A percentile compares a stretch with the other conserved stretches of the same genome.
Evolutionary conservation across 352 stramenopile genomes (phyloP).

Genomic region (Saprolegnia parasitica): DNA sequence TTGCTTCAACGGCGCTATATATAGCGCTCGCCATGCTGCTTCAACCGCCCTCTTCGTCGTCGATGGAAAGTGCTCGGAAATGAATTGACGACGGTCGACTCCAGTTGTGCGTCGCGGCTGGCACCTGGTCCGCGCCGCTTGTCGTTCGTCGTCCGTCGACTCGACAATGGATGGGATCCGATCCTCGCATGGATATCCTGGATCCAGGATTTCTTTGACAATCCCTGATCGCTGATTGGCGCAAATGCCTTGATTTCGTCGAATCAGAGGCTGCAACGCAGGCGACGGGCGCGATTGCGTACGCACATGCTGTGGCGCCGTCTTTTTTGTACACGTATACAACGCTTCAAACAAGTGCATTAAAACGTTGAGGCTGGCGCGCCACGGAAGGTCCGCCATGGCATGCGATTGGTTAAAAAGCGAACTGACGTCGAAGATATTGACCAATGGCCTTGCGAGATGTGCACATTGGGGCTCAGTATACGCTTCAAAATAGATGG

Average conservation of each 20-base stretch:
- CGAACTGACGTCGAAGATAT: constrained; percentile 2
- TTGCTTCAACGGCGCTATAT: background rate
- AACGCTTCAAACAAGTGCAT: background rate
- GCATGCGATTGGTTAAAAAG: background rate
- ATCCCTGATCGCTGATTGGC: background rate
- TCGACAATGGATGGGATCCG: background rate
- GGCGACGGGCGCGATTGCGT: no score
- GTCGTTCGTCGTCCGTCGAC: background rate
- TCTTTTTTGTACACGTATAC: constrained; percentile 1
- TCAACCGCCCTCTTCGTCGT: background rate
- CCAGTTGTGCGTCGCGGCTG: background rate
- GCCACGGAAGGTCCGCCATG: background rate
- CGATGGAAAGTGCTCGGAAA: constrained; percentile 5
- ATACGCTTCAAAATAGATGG: constrained; percentile 16
- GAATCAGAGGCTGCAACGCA: background rate
- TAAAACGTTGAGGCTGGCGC: background rate
- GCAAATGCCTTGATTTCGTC: background rate
- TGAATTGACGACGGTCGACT: background rate
- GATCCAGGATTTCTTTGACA: background rate
- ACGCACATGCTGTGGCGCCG: no score
- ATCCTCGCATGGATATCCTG: background rate
- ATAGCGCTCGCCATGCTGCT: background rate
- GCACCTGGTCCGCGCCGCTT: background rate
- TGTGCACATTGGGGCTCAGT: background rate
- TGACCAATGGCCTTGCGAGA: background rate